Percentiles rank a stretch among this genome's conserved stretches.
These are phyloP conservation scores for Chrysopogon serrulatus DNA, from an alignment of 176 grass and related monocot genomes.

Conservation along the genomic window DNA sequence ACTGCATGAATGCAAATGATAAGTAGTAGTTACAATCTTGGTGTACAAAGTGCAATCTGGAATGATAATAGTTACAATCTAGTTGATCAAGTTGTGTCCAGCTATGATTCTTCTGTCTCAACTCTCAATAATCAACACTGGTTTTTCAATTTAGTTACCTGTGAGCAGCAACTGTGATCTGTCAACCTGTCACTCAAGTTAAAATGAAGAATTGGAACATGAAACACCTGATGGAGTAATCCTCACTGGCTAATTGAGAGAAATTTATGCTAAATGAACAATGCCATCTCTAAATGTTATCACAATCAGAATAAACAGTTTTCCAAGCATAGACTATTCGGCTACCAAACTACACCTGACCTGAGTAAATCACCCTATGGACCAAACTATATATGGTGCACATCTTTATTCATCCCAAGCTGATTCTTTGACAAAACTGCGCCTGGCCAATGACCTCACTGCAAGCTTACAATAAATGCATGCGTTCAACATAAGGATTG, in stretches of 20 bases:
- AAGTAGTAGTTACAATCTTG: neutral
- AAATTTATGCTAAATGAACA: slow-evolving; percentile 1
- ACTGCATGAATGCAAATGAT: no score
- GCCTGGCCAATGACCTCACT: slow-evolving; percentile 25
- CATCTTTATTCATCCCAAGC: slow-evolving; percentile 8
- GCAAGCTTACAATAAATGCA: slow-evolving; percentile 74
- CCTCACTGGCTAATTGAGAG: neutral
- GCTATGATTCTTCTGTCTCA: neutral
- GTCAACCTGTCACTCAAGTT: neutral
- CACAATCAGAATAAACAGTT: slow-evolving; percentile 24
- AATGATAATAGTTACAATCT: neutral
- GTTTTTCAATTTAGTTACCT: neutral
- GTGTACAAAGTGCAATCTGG: neutral
- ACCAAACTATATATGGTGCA: slow-evolving; percentile 14
- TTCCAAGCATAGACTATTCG: slow-evolving; percentile 7
- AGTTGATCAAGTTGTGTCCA: neutral
- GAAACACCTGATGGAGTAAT: neutral
- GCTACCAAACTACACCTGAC: slow-evolving; percentile 9
- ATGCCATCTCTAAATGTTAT: slow-evolving; percentile 15
- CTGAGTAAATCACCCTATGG: slow-evolving; percentile 2
- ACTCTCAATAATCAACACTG: neutral
- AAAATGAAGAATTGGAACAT: neutral
- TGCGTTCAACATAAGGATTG: slow-evolving; percentile 92
- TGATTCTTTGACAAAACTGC: slow-evolving; percentile 60
- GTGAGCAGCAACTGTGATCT: neutral